A percentile compares a stretch with the other conserved stretches of the same genome.
phyloP scores from a whole-genome alignment of 371 early-diverging fungal species.

The Mucor indicus region DNA sequence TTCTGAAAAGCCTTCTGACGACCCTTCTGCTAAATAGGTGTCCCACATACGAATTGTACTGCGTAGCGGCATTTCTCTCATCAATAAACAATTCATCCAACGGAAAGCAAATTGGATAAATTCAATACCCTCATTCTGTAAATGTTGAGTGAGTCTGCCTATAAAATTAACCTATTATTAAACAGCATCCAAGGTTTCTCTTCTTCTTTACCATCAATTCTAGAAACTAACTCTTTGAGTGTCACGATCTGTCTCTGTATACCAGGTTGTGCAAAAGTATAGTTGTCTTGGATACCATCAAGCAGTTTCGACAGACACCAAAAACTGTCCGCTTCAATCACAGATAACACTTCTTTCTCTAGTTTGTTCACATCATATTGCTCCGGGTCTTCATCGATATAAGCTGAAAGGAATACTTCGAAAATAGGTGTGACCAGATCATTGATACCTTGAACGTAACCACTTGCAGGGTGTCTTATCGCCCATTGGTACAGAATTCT shows the following conservation, averaged over 20 bases:
- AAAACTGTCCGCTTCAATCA: constrained; percentile 92
- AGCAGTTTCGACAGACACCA: constrained; percentile 95
- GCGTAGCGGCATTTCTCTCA: constrained; percentile 90
- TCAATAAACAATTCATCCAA: constrained; percentile 99
- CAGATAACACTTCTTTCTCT: constrained; percentile 55
- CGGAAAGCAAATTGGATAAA: constrained; percentile 98
- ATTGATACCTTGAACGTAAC: constrained; percentile 99
- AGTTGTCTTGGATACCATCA: constrained; percentile 98
- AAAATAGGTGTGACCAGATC: constrained; percentile 97
- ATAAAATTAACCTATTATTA: neutral
- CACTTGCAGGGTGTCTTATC: constrained; percentile 95
- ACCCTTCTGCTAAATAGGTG: constrained; percentile 89
- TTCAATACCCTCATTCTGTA: constrained; percentile 86
- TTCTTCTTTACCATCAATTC: constrained; percentile 81
- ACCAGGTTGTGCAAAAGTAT: constrained; percentile 95
- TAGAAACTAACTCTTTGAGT: constrained; percentile 84
- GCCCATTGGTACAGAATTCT: constrained; percentile 96
- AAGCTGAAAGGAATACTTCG: constrained; percentile 81
- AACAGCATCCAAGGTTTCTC: too few species aligned
- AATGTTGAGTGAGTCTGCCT: constrained; percentile 81
- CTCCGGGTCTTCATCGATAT: constrained; percentile 73
- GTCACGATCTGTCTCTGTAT: constrained; percentile 88
- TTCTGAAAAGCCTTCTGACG: constrained; percentile 88
- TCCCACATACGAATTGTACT: constrained; percentile 98
- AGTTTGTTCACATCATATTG: constrained; percentile 60